Evolutionary conservation across 2,329 filamentous ascomycete species (phyloP), one percentile per base, ranked within the genome.

Genomic region (Trichocomaceae sp.): DNA sequence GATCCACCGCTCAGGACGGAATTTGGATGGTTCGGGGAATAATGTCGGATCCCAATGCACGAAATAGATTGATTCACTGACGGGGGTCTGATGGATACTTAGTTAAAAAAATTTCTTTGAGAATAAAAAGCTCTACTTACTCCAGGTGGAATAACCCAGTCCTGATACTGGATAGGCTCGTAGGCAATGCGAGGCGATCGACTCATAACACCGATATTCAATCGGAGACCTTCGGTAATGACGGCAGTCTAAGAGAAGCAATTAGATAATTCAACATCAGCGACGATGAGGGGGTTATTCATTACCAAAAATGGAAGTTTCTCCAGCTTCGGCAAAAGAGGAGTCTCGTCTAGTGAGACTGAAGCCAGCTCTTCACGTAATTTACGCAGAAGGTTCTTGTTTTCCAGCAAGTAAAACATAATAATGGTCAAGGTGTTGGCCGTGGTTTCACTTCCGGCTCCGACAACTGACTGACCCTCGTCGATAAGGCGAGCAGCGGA

Each of bases 1-100:
- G 13, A 70, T 61, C 68, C 70, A 75, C 52, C 72, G 61, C 20
- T 73, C 70, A 2, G 72, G 72, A 9, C 61, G 57, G 61, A 72
- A 75, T 2, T 49, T 52, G 6, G 66, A 57, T 0, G 70, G 64
- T 17, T 70, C 55, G 0, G 71, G 69, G 52, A 74, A 74, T 26
- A 74, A 60, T 4, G 57, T 52, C 41, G 70, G 64, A 41, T 74
- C 66, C 51, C 68, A 57, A 51, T 71, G 67, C n/a, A 72, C 63
- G 20, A 70, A 59, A 19, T 68, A 64, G 12, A 64, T 63, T 1
- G 70, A 68, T 67, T 73, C 73, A 20, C 69, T 64, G 3, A 77
- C 65, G 0, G 72, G 67, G 1, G 62, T 65, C 64, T 67, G 37
- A 6, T n/a, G n/a, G 2, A 10, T 23, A 5, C 10, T 22, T 37